Conservation (phyloP, 2,329 filamentous ascomycete species). For the Colletotrichum chlorophyti region DNA sequence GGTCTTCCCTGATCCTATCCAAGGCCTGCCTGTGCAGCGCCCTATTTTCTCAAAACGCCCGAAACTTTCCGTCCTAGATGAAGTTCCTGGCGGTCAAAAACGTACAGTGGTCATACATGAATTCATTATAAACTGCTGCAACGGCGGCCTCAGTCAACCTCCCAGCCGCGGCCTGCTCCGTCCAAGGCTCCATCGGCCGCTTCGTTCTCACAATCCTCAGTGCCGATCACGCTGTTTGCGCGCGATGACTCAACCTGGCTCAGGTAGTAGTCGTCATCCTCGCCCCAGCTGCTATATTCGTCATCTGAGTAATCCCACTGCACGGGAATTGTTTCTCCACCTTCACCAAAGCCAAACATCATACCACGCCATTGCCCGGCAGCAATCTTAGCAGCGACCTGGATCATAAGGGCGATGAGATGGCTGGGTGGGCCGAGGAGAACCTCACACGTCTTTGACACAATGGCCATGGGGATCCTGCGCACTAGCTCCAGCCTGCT, state of each 20-base stretch:
- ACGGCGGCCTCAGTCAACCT: constrained; percentile 28
- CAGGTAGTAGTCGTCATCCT: constrained; percentile 57
- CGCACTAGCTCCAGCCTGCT: constrained; percentile 52
- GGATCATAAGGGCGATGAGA: constrained; percentile 79
- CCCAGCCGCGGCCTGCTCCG: constrained; percentile 23
- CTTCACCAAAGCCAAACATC: constrained; percentile 60
- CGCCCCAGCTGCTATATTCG: constrained; percentile 59
- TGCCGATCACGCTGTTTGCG: constrained; percentile 13
- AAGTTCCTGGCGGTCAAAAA: constrained; percentile 9
- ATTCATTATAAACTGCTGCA: constrained; percentile 13
- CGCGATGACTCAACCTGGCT: constrained; percentile 44
- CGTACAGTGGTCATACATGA: constrained; percentile 27
- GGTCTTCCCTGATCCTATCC: constrained; percentile 2
- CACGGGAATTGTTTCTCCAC: constrained; percentile 61
- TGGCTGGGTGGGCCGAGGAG: constrained; percentile 82
- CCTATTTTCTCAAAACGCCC: constrained; percentile 10
- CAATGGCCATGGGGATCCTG: constrained; percentile 67
- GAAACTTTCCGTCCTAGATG: constrained; percentile 17
- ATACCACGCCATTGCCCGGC: constrained; percentile 68
- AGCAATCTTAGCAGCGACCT: constrained; percentile 79
- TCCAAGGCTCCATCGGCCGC: constrained; percentile 23
- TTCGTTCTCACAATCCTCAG: constrained; percentile 26
- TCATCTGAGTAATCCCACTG: constrained; percentile 69
- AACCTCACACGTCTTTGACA: constrained; percentile 79
- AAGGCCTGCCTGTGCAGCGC: background rate